Evolutionary conservation across 495 filamentous ascomycete species (phyloP), one percentile per base, ranked within the genome.

Genomic region (Podospora bellae-mahoneyi): DNA sequence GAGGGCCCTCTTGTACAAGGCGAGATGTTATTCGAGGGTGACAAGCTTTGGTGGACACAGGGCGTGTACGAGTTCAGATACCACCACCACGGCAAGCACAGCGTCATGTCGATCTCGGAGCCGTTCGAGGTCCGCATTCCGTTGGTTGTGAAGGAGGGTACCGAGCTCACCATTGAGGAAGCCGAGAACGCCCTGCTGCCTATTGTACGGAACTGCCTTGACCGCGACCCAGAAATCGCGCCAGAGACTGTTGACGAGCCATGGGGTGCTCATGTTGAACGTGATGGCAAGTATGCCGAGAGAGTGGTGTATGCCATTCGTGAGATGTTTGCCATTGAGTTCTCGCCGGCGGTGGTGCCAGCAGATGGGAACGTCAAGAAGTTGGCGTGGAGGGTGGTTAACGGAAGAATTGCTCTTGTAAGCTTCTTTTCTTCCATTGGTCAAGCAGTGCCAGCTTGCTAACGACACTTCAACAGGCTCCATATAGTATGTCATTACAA

Each of bases 311-410:
- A 94, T 80, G 95, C 96, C 10, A 91, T 98, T 53, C 90, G 90
- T 66, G 92, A 96, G 78, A 98, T 97, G 94, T 99, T 99, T 75
- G 96, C 95, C 64, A 89, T 99, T 67, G 96, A 99, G 77, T 90
- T 99, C 69, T 92, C 96, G 6, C 90, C 93, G 3, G 92, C 92
- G 62, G 96, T 99, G 15, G 95, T 99, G 56, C 88, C 89, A 66
- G 92, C 93, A 1, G 95, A 99, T 83, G 94, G 96, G 5, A 95
- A 89, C 72, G 92, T 98, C 30, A 87, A 83, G 74, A 96, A 96
- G 74, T 82, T 99, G 57, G 92, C 94, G 28, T 98, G 95, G 96
- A 86, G 95, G 72, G 91, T 99, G 68, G 96, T 91, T 76, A 95
- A 94, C 76, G 96, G 94, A 28, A 97, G 97, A 81, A 91, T 92